Evolutionary conservation across 352 stramenopile species (phyloP).

Genomic region (Phytophthora vignae): DNA sequence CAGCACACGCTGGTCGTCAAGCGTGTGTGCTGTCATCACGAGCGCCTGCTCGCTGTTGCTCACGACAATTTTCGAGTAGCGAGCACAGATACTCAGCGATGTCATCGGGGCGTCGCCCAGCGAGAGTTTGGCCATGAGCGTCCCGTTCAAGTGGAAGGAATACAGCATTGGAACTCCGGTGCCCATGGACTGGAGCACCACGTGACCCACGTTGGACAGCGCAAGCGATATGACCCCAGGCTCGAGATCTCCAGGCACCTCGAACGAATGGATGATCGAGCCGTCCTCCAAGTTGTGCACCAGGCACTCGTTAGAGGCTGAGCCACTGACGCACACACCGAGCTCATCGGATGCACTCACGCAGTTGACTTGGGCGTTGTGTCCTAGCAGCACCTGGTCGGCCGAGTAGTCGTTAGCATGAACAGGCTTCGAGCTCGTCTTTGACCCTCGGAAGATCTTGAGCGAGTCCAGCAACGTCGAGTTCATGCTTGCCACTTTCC

Average conservation of each 20-base stretch:
- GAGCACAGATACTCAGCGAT: slow-evolving; percentile 61
- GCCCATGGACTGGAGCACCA: slow-evolving; percentile 79
- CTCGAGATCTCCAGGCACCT: slow-evolving; percentile 50
- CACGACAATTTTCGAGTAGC: slow-evolving; percentile 73
- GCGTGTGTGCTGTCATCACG: slow-evolving; percentile 54
- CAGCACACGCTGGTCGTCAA: slow-evolving; percentile 61
- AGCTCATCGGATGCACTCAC: slow-evolving; percentile 77
- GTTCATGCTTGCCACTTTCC: slow-evolving; percentile 74
- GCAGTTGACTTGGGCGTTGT: slow-evolving; percentile 70
- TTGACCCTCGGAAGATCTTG: slow-evolving; percentile 76
- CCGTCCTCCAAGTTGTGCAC: slow-evolving; percentile 71
- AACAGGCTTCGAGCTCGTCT: slow-evolving; percentile 60
- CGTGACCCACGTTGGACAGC: slow-evolving; percentile 70
- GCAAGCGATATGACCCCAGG: slow-evolving; percentile 64
- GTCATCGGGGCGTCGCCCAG: slow-evolving; percentile 55
- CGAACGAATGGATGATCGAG: slow-evolving; percentile 66
- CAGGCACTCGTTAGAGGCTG: slow-evolving; percentile 70
- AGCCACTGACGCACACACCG: slow-evolving; percentile 77
- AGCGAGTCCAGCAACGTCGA: slow-evolving; percentile 79
- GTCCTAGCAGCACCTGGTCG: slow-evolving; percentile 79
- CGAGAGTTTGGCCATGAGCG: slow-evolving; percentile 51
- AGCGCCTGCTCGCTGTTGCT: slow-evolving; percentile 65
- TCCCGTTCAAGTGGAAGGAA: slow-evolving; percentile 81
- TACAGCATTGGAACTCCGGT: slow-evolving; percentile 62
- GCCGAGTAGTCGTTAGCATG: slow-evolving; percentile 79